Evolutionary conservation across 2,329 filamentous ascomycete genomes (phyloP).

Genomic region (Ophiostoma piceae): DNA sequence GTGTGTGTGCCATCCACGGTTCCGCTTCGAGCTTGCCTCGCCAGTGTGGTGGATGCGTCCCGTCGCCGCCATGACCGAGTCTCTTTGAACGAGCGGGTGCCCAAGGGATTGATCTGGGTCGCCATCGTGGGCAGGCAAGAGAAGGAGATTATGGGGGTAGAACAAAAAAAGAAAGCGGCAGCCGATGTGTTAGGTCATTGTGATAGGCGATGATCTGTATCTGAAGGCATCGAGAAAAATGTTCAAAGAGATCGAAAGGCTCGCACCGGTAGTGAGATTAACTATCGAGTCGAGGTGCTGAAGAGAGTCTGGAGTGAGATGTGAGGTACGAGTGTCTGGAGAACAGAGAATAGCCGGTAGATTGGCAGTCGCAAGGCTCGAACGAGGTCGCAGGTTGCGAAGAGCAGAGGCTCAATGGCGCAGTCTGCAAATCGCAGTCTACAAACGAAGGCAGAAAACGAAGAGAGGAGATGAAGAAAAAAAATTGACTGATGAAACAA

Average conservation of each 20-base stretch:
- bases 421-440: not conserved
- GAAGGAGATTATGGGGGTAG: not conserved
- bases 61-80: conserved; percentile 30
- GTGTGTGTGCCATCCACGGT: not conserved
- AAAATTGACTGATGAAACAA: not conserved
- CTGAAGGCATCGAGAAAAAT: not conserved
- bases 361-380: not conserved
- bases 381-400: not conserved
- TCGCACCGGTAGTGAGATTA: not conserved
- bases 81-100: conserved; percentile 27
- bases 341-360: not conserved
- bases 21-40: not conserved
- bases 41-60: not conserved
- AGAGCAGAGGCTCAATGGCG: not conserved
- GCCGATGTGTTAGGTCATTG: conserved; percentile 7
- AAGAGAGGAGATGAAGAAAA: too few species aligned
- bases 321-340: not conserved
- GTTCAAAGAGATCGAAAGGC: too few species aligned
- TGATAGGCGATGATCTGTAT: not conserved
- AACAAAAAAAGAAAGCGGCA: not conserved
- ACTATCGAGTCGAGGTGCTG: not conserved
- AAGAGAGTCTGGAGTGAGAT: not conserved
- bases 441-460: not conserved
- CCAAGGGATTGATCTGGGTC: conserved; percentile 30
- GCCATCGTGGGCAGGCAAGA: conserved; percentile 28